phyloP scores from a whole-genome alignment of 2,329 filamentous ascomycete genomes.

The Paradendryphiella salina region DNA sequence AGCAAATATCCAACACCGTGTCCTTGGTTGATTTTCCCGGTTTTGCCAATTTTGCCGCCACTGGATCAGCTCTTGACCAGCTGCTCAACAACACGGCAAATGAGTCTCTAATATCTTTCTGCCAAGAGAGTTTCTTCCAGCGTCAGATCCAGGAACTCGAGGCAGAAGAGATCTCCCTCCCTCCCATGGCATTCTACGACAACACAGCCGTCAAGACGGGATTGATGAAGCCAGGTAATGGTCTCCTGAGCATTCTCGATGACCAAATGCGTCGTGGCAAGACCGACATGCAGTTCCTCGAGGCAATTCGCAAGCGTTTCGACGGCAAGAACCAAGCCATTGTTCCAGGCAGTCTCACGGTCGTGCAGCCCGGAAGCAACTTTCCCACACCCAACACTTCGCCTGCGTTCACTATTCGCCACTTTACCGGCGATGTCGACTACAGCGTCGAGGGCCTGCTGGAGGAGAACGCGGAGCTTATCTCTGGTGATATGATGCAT shows the following conservation, averaged over 20 bases:
- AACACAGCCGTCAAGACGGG: conserved; percentile 94
- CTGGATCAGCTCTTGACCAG: conserved; percentile 85
- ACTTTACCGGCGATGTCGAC: conserved; percentile 95
- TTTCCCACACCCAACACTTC: conserved; percentile 81
- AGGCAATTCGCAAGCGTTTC: conserved; percentile 89
- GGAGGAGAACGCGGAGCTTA: conserved; percentile 94
- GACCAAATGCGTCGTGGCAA: conserved; percentile 91
- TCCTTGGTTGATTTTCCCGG: conserved; percentile 96
- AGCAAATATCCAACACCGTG: conserved; percentile 87
- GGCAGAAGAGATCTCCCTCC: conserved; percentile 86
- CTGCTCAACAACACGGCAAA: conserved; percentile 92
- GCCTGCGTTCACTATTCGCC: conserved; percentile 84
- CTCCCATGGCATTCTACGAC: conserved; percentile 95
- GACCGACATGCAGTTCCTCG: conserved; percentile 85
- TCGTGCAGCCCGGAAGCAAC: conserved; percentile 82
- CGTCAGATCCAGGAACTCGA: conserved; percentile 91
- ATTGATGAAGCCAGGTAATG: conserved; percentile 88
- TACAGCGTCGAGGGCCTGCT: conserved; percentile 85
- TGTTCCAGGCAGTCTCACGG: conserved; percentile 71
- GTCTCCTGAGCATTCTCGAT: conserved; percentile 89
- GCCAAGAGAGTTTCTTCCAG: conserved; percentile 94
- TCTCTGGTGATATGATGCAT: conserved; percentile 94
- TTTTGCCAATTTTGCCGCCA: conserved; percentile 82
- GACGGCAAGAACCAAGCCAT: conserved; percentile 94
- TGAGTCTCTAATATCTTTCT: conserved; percentile 90